Evolutionary conservation across 2,329 filamentous ascomycete species (phyloP), one percentile per base, ranked within the genome.

Genomic region (Pseudopithomyces maydicus): DNA sequence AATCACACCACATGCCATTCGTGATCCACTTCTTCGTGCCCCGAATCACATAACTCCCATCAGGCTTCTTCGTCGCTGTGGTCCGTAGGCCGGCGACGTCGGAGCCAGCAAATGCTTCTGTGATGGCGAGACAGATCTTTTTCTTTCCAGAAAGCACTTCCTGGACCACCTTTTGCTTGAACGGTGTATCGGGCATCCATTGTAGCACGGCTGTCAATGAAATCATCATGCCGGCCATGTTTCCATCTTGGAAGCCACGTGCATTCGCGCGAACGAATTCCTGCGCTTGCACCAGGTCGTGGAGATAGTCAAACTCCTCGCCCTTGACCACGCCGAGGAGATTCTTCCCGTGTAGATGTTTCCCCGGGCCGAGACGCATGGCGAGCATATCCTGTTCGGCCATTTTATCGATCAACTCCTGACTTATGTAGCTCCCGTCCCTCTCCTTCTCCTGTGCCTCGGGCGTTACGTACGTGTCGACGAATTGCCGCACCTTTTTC

Each of bases 111-210:
- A 96, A 95, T 0, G 92, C 91, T 77, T 96, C 92, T 1, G 91
- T 95, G 70, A 96, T 92, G 52, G 91, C 91, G 2, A 96, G 81
- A 71, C 89, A 94, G 72, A 95, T 91, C 82, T 93, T 93, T 85
- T 95, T 95, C 82, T 88, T 86, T 58, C 91, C 91, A 44, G 84
- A 85, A 63, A 96, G 84, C 44, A 91, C 88, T 67, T 95, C 90
- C 35, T 87, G 81, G 33, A 87, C 85, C 45, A 96, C 82, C 52
- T 82, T 82, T 65, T 88, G 83, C 77, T 88, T 88, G 66, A 91
- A 84, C 41, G 79, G 79, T 54, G 85, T 80, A 68, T 94, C 84
- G 50, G 84, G 85, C 74, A 90, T 85, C 82, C 88, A 96, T 55
- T 94, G 89, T 71, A 92, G 83, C 22, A 96, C 85, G 11, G 90